Base-by-base conservation (phyloP, 768 basidiomycete species). In the Xerocomellus intermedius region DNA sequence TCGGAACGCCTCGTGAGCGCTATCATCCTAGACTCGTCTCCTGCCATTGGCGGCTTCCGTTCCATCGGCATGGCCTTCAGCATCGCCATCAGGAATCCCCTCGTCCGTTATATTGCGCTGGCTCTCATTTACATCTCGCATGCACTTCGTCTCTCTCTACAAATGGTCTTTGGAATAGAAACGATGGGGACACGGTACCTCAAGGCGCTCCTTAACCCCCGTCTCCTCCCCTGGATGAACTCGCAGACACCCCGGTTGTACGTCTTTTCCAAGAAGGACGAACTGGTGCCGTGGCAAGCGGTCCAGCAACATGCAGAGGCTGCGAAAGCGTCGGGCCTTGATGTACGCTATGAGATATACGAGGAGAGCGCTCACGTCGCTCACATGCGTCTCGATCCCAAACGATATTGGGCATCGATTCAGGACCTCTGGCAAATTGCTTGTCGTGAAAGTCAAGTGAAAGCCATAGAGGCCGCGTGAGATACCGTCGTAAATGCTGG, bases 361-460 rank as follows among this genome's bases (percentile, higher is more conserved):
- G 70, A 69, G n/a, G 60, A 68, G 21, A 76, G 68, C 33, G 59
- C 57, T 8, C 74, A 75, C 48, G 74, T 75, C 2, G 57, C 69
- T 24, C 74, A 75, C 38, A 65, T 67, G 57, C 67, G 67, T 10
- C 5, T 42, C n/a, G 58, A 69, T 48, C 67, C 68, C n/a, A 48
- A 67, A 38, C 58, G 67, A 22, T 69, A 71, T 49, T 69, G 68
- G 68, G 26, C 41, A 5, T 65, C 62, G 16, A 54, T 69, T 19
- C 50, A 54, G 35, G 51, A 59, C 6, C 33, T 71, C 32, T 69
- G 68, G 68, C 35, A 52, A 33, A 13, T 3, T 4, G 54, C 67
- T n/a, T 59, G 56, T 50, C 48, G 39, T 17, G 46, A 58, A 24
- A 22, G 35, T 28, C 32, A 44, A 46, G 47, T 2, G 3, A 39